Base-by-base conservation (phyloP, 169 alveolate species). In the Plasmodium coatneyi region DNA sequence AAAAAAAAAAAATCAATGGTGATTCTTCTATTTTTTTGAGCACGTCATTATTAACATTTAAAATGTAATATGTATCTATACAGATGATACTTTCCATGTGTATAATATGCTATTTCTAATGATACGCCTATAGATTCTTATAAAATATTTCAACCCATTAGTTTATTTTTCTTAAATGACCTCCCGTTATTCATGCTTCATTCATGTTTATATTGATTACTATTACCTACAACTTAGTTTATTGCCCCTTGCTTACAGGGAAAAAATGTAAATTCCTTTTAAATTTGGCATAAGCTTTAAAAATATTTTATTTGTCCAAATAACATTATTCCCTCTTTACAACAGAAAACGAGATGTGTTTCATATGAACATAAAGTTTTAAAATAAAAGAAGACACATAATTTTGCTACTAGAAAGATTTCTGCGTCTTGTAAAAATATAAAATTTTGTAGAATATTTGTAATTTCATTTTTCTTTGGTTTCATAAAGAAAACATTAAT, bases 391-490 rank as follows among this genome's bases (percentile, higher is more conserved):
- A 66, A 66, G 76, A 66, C 41, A 66, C 41, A 66, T 6, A 66
- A 22, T 25, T 66, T 22, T 22, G 76, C 36, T 66, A 66, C 19
- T 66, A 66, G n/a, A 25, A 66, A 22, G 16, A 22, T 66, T 66
- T 66, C 30, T 28, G 16, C 76, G n/a, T 66, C 2, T 66, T 66
- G 39, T 66, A 66, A 66, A 66, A 66, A 28, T 28, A 28, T 66
- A 66, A 66, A 66, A 66, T 1, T 66, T 66, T 22, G 76, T 22
- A 28, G 76, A 66, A 66, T 66, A 28, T 12, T 66, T 19, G 14
- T 66, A 66, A 66, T 66, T 25, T 66, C 76, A 66, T 66, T 66
- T 66, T 66, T 66, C 76, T 22, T n/a, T 66, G 76, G 14, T 66
- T 66, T 66, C 76, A 66, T 66, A 19, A 66, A 25, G 5, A 66